phyloP scores from a whole-genome alignment of 2,329 filamentous ascomycete species.

The Hortaea sp. region DNA sequence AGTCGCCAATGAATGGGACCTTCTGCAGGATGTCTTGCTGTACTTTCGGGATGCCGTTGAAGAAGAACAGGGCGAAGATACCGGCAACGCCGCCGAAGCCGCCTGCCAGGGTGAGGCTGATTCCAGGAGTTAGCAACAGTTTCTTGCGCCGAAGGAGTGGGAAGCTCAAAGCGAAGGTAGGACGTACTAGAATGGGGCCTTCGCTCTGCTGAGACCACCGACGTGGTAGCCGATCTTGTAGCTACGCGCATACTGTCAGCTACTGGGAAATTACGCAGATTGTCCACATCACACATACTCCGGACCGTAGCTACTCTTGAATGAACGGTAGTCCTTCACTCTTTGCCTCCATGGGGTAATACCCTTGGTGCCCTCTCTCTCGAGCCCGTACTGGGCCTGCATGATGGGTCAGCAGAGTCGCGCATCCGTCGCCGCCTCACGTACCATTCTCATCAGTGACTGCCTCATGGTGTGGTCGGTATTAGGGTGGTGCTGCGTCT shows the following conservation, averaged over 20 bases:
- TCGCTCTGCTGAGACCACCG: neutral
- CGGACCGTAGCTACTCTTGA: conserved; percentile 48
- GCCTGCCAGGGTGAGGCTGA: conserved; percentile 30
- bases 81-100: conserved; percentile 49
- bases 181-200: no score
- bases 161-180: no score
- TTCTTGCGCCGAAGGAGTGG: no score
- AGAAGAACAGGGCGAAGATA: conserved; percentile 53
- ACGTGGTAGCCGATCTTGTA: conserved; percentile 34
- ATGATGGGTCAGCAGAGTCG: neutral
- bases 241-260: conserved; percentile 23
- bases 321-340: conserved; percentile 35
- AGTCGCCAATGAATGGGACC: conserved; percentile 47
- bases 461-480: conserved; percentile 19
- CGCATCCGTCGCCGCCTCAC: neutral
- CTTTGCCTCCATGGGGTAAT: conserved; percentile 26
- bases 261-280: neutral
- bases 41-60: conserved; percentile 53
- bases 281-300: conserved; percentile 34
- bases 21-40: conserved; percentile 53
- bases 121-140: conserved; percentile 4
- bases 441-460: conserved; percentile 19
- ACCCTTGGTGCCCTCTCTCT: conserved; percentile 14
- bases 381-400: conserved; percentile 16
- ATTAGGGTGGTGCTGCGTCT: neutral